Evolutionary conservation across 2,329 filamentous ascomycete genomes (phyloP).

Genomic region (Eutypella sp.): DNA sequence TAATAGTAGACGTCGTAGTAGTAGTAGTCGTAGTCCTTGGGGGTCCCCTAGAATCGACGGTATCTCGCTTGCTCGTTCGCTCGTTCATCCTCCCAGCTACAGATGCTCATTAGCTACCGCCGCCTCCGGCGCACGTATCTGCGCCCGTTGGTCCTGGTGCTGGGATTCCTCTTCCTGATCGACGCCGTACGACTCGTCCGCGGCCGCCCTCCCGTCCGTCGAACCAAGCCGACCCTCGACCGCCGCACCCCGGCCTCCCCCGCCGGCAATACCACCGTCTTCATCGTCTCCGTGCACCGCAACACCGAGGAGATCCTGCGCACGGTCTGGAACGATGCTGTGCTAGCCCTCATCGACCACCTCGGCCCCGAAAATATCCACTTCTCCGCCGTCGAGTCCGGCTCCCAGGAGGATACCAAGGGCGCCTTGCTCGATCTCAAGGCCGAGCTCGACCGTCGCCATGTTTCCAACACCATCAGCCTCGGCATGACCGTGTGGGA

Average conservation of each 20-base stretch:
- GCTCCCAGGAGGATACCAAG: conserved; percentile 64
- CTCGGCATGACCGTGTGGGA: conserved; percentile 50
- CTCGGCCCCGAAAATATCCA: conserved; percentile 60
- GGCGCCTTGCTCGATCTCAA: conserved; percentile 55
- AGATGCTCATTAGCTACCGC: conserved; percentile 32
- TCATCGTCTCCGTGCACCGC: conserved; percentile 63
- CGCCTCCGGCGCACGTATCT: conserved; percentile 30
- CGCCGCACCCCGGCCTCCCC: conserved; percentile 13
- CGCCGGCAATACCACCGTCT: conserved; percentile 40
- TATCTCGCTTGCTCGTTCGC: no score
- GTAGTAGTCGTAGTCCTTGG: no score
- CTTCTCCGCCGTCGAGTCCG: conserved; percentile 62
- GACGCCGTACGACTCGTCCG: conserved; percentile 28
- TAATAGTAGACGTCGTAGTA: no score
- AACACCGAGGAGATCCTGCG: conserved; percentile 59
- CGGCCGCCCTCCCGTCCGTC: conserved; percentile 25
- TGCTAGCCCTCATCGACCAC: conserved; percentile 50
- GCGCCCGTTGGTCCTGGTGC: conserved; percentile 27
- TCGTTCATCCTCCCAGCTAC: conserved; percentile 9
- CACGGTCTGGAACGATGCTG: conserved; percentile 53
- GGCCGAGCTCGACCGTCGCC: conserved; percentile 41
- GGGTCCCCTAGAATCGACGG: no score
- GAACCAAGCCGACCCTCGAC: conserved; percentile 17
- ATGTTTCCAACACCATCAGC: conserved; percentile 49
- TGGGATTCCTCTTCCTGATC: conserved; percentile 29